Evolutionary conservation across 2,329 filamentous ascomycete species (phyloP), one percentile per base, ranked within the genome.

Genomic region (Cadophora malorum): DNA sequence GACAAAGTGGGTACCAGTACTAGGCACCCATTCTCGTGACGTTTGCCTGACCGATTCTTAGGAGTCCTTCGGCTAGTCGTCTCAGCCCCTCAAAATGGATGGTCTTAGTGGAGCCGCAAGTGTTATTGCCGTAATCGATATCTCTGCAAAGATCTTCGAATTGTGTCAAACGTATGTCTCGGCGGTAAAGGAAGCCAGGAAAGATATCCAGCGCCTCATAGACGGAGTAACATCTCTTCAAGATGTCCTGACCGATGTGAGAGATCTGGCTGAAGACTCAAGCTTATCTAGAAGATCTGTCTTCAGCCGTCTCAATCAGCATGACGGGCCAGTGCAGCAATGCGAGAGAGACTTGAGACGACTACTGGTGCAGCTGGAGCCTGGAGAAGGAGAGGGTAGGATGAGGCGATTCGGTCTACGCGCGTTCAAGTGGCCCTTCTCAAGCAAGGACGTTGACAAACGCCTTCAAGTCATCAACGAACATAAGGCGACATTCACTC

Each of bases 61-160:
- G 23, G 4, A 53, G 60, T 61, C 31, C 47, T 52, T 41, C 28
- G 28, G 53, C 45, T 21, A 23, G 3, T 4, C 47, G 2, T 19
- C 21, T 63, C 47, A 41, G 19, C 49, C 60, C 60, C 25, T 63
- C 28, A 25, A 60, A 65, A 67, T 67, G 62, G 53, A 55, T 61
- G 53, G 61, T 16, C 53, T 67, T 52, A 21, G 47, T 21, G 66
- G 5, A 55, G 66, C 66, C 45, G 61, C 66, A 35, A 67, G 55
- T 49, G 23, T 67, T n/a, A 67, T 67, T 61, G 66, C 62, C 21
- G 66, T 67, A 4, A 65, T 67, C 62, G 50, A 67, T 3, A 64
- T 67, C 23, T 64, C 62, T 49, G 62, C 28, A 61, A 52, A 61
- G 33, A 56, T 67, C 16, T 41, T 56, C 12, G 21, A 41, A 33